phyloP scores from a whole-genome alignment of 352 stramenopile species.

The Phytophthora sp. region DNA sequence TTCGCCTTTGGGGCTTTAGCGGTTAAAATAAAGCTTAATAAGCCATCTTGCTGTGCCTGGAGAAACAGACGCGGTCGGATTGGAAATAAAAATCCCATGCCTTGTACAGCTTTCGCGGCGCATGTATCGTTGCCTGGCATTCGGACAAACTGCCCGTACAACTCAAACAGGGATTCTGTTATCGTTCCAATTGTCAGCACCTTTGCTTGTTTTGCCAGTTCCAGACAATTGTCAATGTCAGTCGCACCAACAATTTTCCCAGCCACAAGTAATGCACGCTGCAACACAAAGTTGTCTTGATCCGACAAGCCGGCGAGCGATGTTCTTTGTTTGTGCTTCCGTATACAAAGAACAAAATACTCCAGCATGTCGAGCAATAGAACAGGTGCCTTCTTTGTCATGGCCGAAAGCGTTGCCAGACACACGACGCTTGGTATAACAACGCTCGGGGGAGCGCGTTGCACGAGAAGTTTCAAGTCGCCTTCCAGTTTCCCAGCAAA shows the following conservation, averaged over 20 bases:
- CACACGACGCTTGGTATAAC: constrained; percentile 81
- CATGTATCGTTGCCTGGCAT: constrained; percentile 54
- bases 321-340: constrained; percentile 49
- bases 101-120: constrained; percentile 79
- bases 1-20: constrained; percentile 52
- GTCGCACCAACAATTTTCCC: constrained; percentile 72
- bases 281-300: constrained; percentile 55
- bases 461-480: constrained; percentile 72
- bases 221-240: constrained; percentile 60
- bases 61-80: constrained; percentile 72
- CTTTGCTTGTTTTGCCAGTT: constrained; percentile 34
- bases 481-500: constrained; percentile 53
- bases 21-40: constrained; percentile 59
- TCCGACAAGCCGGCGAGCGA: constrained; percentile 45
- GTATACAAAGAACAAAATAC: constrained; percentile 64
- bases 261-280: constrained; percentile 75
- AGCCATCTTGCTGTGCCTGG: constrained; percentile 69
- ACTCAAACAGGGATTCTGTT: constrained; percentile 65
- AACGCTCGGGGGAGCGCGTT: constrained; percentile 79
- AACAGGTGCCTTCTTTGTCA: constrained; percentile 47
- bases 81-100: constrained; percentile 82
- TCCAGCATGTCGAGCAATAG: constrained; percentile 73
- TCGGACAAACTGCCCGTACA: constrained; percentile 58
- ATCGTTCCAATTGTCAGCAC: constrained; percentile 57
- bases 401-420: constrained; percentile 58